Evolutionary conservation across 768 basidiomycete species (phyloP).

Genomic region (Tricholoma hemisulphureum): DNA sequence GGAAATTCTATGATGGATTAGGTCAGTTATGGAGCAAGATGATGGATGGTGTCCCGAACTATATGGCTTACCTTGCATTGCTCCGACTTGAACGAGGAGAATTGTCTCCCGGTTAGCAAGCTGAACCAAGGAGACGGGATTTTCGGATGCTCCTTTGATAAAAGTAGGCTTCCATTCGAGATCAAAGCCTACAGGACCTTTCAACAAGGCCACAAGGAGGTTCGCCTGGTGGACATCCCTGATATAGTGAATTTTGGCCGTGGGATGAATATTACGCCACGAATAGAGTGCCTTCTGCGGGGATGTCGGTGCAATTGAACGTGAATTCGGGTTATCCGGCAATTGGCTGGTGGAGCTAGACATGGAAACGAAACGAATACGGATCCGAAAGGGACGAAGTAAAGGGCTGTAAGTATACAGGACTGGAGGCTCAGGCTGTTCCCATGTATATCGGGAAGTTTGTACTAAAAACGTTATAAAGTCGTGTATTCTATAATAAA

Average conservation of each 20-base stretch:
- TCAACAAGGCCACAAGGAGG: slow-evolving; percentile 26
- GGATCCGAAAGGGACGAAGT: too few species aligned
- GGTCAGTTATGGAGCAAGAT: slow-evolving; percentile 6
- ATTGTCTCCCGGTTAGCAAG: slow-evolving; percentile 56
- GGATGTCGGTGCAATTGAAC: too few species aligned
- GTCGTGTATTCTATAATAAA: background rate
- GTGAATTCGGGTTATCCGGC: background rate
- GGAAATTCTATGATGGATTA: slow-evolving; percentile 47
- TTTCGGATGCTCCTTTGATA: slow-evolving; percentile 50
- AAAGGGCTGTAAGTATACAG: too few species aligned
- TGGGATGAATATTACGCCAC: slow-evolving; percentile 33
- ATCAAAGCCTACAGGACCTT: slow-evolving; percentile 61
- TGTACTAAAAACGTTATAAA: background rate
- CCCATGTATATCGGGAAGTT: too few species aligned
- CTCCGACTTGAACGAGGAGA: slow-evolving; percentile 62
- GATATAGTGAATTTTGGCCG: slow-evolving; percentile 33
- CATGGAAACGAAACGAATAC: too few species aligned
- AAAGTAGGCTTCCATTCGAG: slow-evolving; percentile 76
- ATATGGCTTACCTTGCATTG: slow-evolving; percentile 46
- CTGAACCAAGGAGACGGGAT: slow-evolving; percentile 74
- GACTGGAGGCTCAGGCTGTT: too few species aligned
- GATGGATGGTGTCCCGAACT: background rate
- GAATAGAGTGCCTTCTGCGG: slow-evolving; percentile 29
- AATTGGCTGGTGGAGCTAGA: background rate
- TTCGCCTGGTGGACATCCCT: slow-evolving; percentile 35